Evolutionary conservation across 495 filamentous ascomycete species (phyloP).

Genomic region (Hypoxylon crocopeplum): DNA sequence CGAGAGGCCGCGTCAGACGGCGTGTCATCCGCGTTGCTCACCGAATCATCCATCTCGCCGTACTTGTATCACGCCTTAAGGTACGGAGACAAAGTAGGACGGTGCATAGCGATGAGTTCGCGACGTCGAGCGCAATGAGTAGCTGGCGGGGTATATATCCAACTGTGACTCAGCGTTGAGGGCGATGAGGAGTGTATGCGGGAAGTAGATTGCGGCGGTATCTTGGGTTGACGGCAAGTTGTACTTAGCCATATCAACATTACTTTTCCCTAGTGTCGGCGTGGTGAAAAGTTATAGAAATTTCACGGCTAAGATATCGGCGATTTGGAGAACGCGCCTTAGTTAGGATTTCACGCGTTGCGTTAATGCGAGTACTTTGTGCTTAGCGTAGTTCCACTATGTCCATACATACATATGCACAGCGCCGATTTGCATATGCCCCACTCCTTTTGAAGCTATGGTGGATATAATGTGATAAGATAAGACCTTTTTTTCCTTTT

Average conservation of each 20-base stretch:
- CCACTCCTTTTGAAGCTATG: no score
- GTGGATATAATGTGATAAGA: no score
- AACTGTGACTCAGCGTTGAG: neutral
- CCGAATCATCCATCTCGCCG: neutral
- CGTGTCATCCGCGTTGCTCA: neutral
- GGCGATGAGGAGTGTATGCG: neutral
- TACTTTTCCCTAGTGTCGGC: no score
- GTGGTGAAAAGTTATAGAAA: no score
- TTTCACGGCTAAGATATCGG: neutral
- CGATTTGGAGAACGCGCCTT: conserved; percentile 11
- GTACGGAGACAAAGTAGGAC: neutral
- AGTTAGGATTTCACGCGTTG: conserved; percentile 26
- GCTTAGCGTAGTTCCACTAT: no score
- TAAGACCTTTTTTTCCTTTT: neutral
- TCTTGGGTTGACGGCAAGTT: neutral
- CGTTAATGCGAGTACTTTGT: conserved; percentile 5
- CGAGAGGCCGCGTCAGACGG: neutral
- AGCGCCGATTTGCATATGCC: no score
- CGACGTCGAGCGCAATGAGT: neutral
- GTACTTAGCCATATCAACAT: neutral
- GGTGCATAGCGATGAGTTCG: neutral
- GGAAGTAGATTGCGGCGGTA: neutral
- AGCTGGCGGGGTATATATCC: no score
- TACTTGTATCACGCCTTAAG: neutral
- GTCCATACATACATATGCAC: no score